Conservation (phyloP, 2,329 filamentous ascomycete species). For the Apiospora aurea region DNA sequence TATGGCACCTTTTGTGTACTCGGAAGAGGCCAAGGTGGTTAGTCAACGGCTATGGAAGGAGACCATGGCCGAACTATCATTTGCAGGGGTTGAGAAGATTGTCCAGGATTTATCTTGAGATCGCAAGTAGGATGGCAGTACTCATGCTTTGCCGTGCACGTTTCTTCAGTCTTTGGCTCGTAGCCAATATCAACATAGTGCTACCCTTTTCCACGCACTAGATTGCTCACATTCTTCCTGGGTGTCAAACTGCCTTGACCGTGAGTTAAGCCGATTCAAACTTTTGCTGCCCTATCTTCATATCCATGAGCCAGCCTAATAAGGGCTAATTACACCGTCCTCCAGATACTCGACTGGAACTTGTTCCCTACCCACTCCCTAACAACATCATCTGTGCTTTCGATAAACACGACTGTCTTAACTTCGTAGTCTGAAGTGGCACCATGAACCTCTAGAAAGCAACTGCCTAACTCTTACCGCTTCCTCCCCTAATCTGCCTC, state of each 20-base stretch:
- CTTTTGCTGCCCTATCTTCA: too few relatives aligned
- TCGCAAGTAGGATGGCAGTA: neutral
- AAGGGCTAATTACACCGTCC: too few relatives aligned
- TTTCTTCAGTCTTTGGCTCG: neutral
- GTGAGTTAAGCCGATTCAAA: too few relatives aligned
- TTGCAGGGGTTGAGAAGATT: constrained; percentile 29
- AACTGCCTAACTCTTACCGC: neutral
- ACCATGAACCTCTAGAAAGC: neutral
- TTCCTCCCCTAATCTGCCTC: neutral
- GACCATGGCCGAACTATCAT: constrained; percentile 36
- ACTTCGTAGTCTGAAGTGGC: too few relatives aligned
- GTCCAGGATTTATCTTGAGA: neutral
- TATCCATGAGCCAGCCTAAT: too few relatives aligned
- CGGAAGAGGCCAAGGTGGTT: constrained; percentile 29
- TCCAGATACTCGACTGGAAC: too few relatives aligned
- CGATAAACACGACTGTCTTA: neutral
- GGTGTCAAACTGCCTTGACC: too few relatives aligned
- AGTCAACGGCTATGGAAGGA: constrained; percentile 35
- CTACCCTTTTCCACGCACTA: too few relatives aligned
- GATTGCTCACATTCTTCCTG: too few relatives aligned
- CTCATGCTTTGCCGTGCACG: neutral
- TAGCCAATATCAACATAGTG: neutral
- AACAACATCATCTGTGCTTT: too few relatives aligned
- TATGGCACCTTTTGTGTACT: constrained; percentile 33
- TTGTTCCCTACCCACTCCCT: too few relatives aligned